phyloP scores from a whole-genome alignment of 495 filamentous ascomycete genomes.

The Haplographium delicatum region DNA sequence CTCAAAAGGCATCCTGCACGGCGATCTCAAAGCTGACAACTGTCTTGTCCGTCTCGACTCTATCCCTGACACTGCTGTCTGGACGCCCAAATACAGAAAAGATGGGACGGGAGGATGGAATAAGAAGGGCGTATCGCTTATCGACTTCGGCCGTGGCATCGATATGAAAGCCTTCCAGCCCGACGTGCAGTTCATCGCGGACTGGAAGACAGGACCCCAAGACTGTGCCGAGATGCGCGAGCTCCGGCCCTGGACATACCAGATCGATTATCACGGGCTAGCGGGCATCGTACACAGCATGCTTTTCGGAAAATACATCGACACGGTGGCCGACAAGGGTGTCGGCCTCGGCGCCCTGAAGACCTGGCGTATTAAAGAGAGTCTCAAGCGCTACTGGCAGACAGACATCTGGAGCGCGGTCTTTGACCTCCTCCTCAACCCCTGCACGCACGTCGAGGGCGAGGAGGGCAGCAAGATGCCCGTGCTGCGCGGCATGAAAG shows the following conservation, averaged over 20 bases:
- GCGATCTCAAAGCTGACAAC: slow-evolving; percentile 94
- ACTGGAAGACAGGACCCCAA: slow-evolving; percentile 78
- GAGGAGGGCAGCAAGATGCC: slow-evolving; percentile 62
- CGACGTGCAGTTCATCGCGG: slow-evolving; percentile 82
- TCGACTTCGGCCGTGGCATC: slow-evolving; percentile 93
- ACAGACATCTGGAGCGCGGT: slow-evolving; percentile 78
- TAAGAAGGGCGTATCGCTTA: slow-evolving; percentile 72
- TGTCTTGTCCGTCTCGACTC: slow-evolving; percentile 79
- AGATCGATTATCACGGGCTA: slow-evolving; percentile 90
- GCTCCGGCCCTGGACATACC: slow-evolving; percentile 88
- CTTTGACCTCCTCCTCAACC: slow-evolving; percentile 87
- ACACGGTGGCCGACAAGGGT: slow-evolving; percentile 56
- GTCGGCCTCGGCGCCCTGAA: slow-evolving; percentile 46
- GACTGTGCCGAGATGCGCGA: slow-evolving; percentile 96
- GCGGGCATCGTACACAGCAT: slow-evolving; percentile 81
- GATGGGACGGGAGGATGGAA: slow-evolving; percentile 75
- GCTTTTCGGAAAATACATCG: slow-evolving; percentile 91
- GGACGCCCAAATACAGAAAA: slow-evolving; percentile 51
- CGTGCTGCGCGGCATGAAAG: slow-evolving; percentile 57
- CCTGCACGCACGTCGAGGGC: slow-evolving; percentile 51
- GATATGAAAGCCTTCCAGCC: slow-evolving; percentile 81
- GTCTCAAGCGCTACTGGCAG: slow-evolving; percentile 92
- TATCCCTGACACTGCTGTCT: slow-evolving; percentile 37
- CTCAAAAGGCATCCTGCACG: slow-evolving; percentile 73
- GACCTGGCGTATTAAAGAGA: slow-evolving; percentile 68